phyloP scores from a whole-genome alignment of 129 eudicot genomes.

The sunflower (Helianthus annuus) region DNA sequence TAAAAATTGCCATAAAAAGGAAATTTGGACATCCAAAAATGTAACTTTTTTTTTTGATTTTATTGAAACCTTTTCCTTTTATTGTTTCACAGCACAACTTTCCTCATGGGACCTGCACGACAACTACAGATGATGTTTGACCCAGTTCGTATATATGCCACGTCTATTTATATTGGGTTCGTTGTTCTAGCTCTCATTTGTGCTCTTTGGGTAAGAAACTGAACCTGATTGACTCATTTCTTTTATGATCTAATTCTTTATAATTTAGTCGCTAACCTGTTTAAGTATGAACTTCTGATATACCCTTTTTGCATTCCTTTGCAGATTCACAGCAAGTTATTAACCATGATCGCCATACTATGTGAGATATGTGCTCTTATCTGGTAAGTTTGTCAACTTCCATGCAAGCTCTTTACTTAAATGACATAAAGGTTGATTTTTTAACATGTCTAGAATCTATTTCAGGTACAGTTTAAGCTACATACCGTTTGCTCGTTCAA shows the following conservation, averaged over 20 bases:
- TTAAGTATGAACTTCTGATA: conserved; percentile 22
- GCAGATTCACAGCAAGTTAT: conserved; percentile 87
- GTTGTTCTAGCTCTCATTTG: conserved; percentile 84
- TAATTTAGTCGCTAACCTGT: background rate
- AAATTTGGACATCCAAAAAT: conserved; percentile 2
- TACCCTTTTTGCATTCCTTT: conserved; percentile 9
- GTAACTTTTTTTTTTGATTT: background rate
- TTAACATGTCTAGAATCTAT: conserved; percentile 16
- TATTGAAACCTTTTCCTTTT: background rate
- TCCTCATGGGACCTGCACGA: conserved; percentile 75
- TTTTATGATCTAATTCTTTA: background rate
- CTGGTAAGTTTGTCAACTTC: conserved; percentile 53
- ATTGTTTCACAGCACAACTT: conserved; percentile 74
- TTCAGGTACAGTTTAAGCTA: conserved; percentile 97
- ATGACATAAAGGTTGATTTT: conserved; percentile 8
- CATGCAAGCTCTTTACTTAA: conserved; percentile 3
- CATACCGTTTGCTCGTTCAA: conserved; percentile 83
- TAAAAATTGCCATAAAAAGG: conserved; percentile 1
- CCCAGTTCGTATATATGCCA: conserved; percentile 76
- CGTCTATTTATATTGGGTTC: conserved; percentile 68
- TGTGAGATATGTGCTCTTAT: conserved; percentile 90
- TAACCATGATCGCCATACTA: conserved; percentile 74
- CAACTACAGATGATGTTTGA: conserved; percentile 96
- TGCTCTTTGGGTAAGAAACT: conserved; percentile 74
- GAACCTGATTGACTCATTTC: conserved; percentile 11